Conservation (phyloP, 805 yeast genomes). For the Vanderwaltozyma verrucispora region DNA sequence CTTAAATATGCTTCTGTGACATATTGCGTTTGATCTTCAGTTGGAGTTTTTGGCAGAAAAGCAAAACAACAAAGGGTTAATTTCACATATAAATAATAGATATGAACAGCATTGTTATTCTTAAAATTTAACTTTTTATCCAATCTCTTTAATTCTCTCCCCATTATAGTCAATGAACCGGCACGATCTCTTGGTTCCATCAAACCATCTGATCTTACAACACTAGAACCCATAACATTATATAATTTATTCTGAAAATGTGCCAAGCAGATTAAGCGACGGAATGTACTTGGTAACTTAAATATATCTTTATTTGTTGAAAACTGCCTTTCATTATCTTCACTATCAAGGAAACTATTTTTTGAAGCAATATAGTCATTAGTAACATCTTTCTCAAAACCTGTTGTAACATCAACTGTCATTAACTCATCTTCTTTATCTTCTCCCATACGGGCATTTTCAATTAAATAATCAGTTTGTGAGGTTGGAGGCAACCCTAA, state of each 20-base stretch:
- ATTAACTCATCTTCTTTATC: conserved; percentile 11
- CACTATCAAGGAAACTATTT: too few species aligned
- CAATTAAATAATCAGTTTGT: conserved; percentile 73
- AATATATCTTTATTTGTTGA: conserved; percentile 1
- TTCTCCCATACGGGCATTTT: conserved; percentile 61
- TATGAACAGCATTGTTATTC: conserved; percentile 57
- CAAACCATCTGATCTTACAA: conserved; percentile 78
- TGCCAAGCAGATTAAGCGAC: conserved; percentile 62
- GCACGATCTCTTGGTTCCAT: conserved; percentile 77
- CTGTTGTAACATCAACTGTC: too few species aligned
- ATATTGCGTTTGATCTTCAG: conserved; percentile 76
- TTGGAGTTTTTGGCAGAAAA: conserved; percentile 80
- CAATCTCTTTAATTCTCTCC: conserved; percentile 65
- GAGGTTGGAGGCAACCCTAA: conserved; percentile 82
- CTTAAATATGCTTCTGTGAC: conserved; percentile 72
- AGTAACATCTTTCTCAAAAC: too few species aligned
- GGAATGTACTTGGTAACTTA: conserved; percentile 53
- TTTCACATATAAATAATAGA: conserved; percentile 67
- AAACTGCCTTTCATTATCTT: background rate
- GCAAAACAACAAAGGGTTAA: conserved; percentile 82
- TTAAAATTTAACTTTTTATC: conserved; percentile 57
- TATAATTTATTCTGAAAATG: conserved; percentile 78
- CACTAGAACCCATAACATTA: conserved; percentile 78
- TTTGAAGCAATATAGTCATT: background rate
- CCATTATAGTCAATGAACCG: conserved; percentile 65